These are phyloP conservation scores for Strobilomyces confusus DNA, from an alignment of 768 basidiomycete genomes.

Conservation along the genomic window DNA sequence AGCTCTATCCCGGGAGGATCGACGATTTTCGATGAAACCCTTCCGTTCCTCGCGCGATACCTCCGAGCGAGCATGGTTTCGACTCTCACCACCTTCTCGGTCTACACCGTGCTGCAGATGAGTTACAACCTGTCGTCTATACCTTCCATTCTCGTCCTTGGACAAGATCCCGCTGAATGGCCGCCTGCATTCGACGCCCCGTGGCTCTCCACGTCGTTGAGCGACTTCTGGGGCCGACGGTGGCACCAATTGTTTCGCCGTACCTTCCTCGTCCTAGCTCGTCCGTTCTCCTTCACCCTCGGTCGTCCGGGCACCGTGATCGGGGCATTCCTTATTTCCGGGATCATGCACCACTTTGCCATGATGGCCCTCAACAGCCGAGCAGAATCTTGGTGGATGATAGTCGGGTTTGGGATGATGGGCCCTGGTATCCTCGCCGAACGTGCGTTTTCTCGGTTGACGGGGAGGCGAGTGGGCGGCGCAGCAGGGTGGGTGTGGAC, in stretches of 20 bases:
- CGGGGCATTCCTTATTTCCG: background rate
- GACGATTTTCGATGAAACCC: background rate
- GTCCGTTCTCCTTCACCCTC: background rate
- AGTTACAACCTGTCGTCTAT: background rate
- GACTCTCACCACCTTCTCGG: background rate
- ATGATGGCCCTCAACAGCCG: background rate
- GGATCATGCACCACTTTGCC: background rate
- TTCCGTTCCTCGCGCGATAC: background rate
- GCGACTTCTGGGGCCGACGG: background rate
- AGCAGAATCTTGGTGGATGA: background rate
- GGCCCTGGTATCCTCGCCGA: background rate
- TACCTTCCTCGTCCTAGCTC: background rate
- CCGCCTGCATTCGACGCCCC: background rate
- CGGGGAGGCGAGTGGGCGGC: background rate
- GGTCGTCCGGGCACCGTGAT: background rate
- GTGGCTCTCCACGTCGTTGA: background rate
- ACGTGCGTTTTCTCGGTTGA: background rate
- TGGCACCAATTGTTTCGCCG: background rate
- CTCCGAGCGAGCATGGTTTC: background rate
- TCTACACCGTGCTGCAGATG: background rate
- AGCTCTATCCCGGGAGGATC: background rate
- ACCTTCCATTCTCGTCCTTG: background rate
- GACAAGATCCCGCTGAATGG: constrained; percentile 2
- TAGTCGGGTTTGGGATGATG: constrained; percentile 4
- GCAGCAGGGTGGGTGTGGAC: background rate